Percentiles rank a stretch among this genome's conserved stretches.
phyloP scores from a whole-genome alignment of 2,329 filamentous ascomycete species.

The Sporothrix pallida region DNA sequence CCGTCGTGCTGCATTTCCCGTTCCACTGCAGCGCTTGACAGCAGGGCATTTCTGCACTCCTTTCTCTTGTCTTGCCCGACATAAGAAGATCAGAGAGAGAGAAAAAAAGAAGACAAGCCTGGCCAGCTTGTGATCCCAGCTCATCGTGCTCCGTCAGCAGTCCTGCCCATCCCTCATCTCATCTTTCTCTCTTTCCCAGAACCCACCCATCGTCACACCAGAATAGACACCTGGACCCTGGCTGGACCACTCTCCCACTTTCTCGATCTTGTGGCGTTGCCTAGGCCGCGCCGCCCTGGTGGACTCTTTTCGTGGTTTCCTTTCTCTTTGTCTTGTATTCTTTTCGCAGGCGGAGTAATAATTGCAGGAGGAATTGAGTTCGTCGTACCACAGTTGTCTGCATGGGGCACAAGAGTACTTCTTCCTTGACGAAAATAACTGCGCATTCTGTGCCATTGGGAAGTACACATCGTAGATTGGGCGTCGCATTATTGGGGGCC shows the following conservation, averaged over 20 bases:
- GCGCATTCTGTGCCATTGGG: not conserved
- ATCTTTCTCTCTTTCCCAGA: not conserved
- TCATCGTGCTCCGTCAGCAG: not conserved
- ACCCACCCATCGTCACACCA: constrained; percentile 22
- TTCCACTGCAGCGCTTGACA: constrained; percentile 19
- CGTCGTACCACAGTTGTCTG: constrained; percentile 4
- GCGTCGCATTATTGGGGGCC: constrained; percentile 1
- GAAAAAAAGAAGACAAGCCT: not conserved
- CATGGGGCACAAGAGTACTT: constrained; percentile 8
- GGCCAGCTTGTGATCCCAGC: not conserved
- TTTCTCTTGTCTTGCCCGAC: not conserved
- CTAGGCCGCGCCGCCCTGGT: constrained; percentile 7
- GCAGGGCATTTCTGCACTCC: not conserved
- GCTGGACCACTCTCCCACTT: constrained; percentile 6
- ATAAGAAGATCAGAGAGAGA: too few relatives aligned
- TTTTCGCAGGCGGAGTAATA: not conserved
- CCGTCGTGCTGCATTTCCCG: constrained; percentile 18
- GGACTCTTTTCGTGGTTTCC: not conserved
- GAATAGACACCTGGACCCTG: not conserved
- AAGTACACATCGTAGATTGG: not conserved
- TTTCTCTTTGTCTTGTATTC: not conserved
- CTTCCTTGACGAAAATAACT: not conserved
- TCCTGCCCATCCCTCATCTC: constrained; percentile 19
- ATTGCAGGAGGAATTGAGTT: not conserved
- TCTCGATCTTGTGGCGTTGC: constrained; percentile 12